Evolutionary conservation across 2,329 filamentous ascomycete species (phyloP).

Genomic region (Thelonectria discophora): DNA sequence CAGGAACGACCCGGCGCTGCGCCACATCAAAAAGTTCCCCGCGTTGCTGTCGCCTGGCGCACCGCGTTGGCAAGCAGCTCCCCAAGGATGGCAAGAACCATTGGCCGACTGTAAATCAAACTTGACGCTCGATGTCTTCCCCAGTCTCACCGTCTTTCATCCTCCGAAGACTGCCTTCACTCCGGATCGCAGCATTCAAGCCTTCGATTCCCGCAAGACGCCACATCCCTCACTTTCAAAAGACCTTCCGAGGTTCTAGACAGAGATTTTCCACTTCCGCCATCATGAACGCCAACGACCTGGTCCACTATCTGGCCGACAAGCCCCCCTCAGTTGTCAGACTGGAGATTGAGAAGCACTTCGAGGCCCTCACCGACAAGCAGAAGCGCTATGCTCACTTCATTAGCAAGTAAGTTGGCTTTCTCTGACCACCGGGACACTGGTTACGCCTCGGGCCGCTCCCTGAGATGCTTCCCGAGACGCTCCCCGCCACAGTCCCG

Average conservation of each 20-base stretch:
- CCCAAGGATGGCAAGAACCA: slow-evolving; percentile 14
- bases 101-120: slow-evolving; percentile 18
- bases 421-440: background rate
- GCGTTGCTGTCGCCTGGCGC: slow-evolving; percentile 19
- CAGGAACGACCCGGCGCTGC: slow-evolving; percentile 10
- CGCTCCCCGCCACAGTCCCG: slow-evolving; percentile 1
- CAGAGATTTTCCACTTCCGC: slow-evolving; percentile 46
- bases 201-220: slow-evolving; percentile 34
- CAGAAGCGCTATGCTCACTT: slow-evolving; percentile 93
- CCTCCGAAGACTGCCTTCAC: slow-evolving; percentile 48
- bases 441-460: background rate
- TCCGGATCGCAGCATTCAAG: slow-evolving; percentile 44
- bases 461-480: slow-evolving; percentile 3
- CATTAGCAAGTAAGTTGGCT: slow-evolving; percentile 73
- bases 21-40: slow-evolving; percentile 22
- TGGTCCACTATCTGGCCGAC: slow-evolving; percentile 87
- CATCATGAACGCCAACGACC: slow-evolving; percentile 67
- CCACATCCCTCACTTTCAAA: slow-evolving; percentile 36
- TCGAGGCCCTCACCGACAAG: slow-evolving; percentile 76
- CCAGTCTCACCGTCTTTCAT: slow-evolving; percentile 47
- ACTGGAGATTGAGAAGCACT: slow-evolving; percentile 92
- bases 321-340: slow-evolving; percentile 87
- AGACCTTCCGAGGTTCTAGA: slow-evolving; percentile 36
- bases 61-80: slow-evolving; percentile 40
- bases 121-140: slow-evolving; percentile 43